Evolutionary conservation across 1,139 yeast genomes (phyloP), one percentile per base, ranked within the genome.

Genomic region (Sugiyamaella neomexicana): DNA sequence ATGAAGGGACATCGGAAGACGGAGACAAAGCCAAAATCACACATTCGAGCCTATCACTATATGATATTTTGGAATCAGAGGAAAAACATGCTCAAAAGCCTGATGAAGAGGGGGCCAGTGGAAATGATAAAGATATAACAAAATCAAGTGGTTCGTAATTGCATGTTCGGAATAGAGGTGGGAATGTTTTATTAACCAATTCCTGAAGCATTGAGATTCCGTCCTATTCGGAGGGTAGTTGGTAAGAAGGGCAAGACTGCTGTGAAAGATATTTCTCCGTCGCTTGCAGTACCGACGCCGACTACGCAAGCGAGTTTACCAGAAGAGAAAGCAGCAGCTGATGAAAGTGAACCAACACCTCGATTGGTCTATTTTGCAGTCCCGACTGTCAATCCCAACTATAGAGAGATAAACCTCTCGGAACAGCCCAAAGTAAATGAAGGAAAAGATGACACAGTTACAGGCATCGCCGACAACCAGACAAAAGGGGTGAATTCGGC

Each of bases 191-290:
- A 25, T 52, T 55, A 55, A 55, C 53, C 25, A 27, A 29, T 10
- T 34, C 25, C 23, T 38, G 17, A 47, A 52, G 56, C 41, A 12
- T 38, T 56, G 46, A 34, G 55, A 29, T 58, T 55, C 40, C 59
- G 48, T 42, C 60, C 58, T 10, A 46, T 29, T 31, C 29, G 27
- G 20, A 40, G 49, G 38, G 39, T 17, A 31, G 36, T 42, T 31
- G 29, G 41, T 25, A 40, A 46, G 17, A 45, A 34, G 34, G 20
- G 39, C 31, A 29, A 12, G 34, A 20, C 34, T 27, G 43, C 27
- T 16, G 41, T 38, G n/a, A 17, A 10, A 38, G 44, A 40, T 23
- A 9, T 5, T 5, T 3, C 5, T 20, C 25, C 25, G 25, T 20
- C 5, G 25, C 25, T 20, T 20, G 5, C 25, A 20, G 25, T 20